These are phyloP conservation scores for Fusarium nelsonii DNA, from an alignment of 2,329 filamentous ascomycete genomes.

Conservation along the genomic window DNA sequence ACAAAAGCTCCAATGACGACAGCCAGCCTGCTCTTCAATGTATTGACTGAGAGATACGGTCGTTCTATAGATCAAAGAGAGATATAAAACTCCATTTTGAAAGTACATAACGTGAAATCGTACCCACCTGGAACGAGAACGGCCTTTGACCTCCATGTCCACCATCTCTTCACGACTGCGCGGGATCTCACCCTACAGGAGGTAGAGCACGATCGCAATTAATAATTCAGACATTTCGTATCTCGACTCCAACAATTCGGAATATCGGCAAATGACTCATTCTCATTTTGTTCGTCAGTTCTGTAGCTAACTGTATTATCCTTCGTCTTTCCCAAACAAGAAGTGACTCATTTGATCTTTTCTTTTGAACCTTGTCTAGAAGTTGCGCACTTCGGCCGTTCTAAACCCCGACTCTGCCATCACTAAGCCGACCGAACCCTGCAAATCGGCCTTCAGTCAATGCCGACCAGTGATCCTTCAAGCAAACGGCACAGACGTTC, in stretches of 20 bases:
- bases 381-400: constrained; percentile 16
- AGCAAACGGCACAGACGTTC: too few species aligned
- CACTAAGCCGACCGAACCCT: not conserved
- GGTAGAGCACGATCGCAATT: not conserved
- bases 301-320: not conserved
- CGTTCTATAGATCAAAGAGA: not conserved
- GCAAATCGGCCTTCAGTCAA: not conserved
- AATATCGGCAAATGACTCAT: constrained; percentile 14
- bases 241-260: not conserved
- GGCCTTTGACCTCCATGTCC: not conserved
- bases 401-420: not conserved
- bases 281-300: not conserved
- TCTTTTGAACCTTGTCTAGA: too few species aligned
- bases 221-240: not conserved
- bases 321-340: not conserved
- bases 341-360: constrained; percentile 12
- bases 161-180: not conserved
- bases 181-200: not conserved
- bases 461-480: not conserved
- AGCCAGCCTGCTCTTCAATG: not conserved
- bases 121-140: not conserved
- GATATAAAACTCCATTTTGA: not conserved
- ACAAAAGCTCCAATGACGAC: constrained; percentile 20
- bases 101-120: not conserved
- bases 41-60: not conserved